These are phyloP conservation scores for Leccinum insolens DNA, from an alignment of 1,284 basidiomycete species.

Conservation along the genomic window DNA sequence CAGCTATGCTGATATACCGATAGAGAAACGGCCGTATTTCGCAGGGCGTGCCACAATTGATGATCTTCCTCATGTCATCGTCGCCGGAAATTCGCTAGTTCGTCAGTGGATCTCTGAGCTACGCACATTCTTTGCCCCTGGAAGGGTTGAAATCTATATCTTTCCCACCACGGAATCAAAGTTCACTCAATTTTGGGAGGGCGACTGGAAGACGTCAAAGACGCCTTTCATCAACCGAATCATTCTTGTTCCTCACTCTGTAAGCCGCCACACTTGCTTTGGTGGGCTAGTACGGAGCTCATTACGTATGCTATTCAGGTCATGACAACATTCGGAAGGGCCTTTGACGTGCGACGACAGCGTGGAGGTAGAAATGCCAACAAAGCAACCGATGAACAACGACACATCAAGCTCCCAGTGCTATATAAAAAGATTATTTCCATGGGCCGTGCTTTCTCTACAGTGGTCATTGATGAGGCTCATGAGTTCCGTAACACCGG, in stretches of 20 bases:
- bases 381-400: conserved; percentile 10
- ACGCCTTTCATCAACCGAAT: conserved; percentile 11
- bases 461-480: conserved; percentile 10
- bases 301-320: conserved; percentile 2
- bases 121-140: conserved; percentile 10
- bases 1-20: background rate
- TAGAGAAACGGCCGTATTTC: conserved; percentile 8
- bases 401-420: conserved; percentile 13
- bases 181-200: conserved; percentile 10
- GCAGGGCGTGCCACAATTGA: background rate
- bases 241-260: conserved; percentile 14
- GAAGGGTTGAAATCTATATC: conserved; percentile 10
- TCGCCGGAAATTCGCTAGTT: conserved; percentile 12
- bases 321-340: conserved; percentile 2
- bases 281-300: background rate
- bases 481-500: conserved; percentile 12
- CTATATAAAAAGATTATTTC: conserved; percentile 11
- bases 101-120: conserved; percentile 9
- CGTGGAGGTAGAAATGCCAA: conserved; percentile 10
- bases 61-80: conserved; percentile 10
- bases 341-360: no score
- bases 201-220: conserved; percentile 9
- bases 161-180: conserved; percentile 11
- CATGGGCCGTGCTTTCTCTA: background rate
- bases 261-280: background rate